phyloP scores from a whole-genome alignment of 2,329 filamentous ascomycete species.

The Fusarium sp. region DNA sequence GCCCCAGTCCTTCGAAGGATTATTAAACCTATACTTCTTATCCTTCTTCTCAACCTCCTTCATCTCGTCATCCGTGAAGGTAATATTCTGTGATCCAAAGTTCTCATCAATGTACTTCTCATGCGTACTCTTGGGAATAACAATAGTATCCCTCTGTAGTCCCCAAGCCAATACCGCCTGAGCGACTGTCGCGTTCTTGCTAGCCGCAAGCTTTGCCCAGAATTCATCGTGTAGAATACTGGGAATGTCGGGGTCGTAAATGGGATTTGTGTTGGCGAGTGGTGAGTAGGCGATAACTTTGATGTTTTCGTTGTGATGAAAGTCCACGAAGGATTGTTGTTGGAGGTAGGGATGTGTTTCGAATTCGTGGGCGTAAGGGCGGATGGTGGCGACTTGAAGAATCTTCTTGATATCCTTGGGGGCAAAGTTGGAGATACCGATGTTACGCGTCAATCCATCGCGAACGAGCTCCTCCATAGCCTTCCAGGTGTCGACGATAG shows the following conservation, averaged over 20 bases:
- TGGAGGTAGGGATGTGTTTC: conserved; percentile 73
- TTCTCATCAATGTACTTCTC: conserved; percentile 40
- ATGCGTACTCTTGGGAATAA: conserved; percentile 40
- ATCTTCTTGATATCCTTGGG: conserved; percentile 62
- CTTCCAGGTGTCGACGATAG: conserved; percentile 49
- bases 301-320: conserved; percentile 47
- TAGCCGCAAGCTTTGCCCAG: conserved; percentile 30
- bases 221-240: conserved; percentile 36
- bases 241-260: conserved; percentile 36
- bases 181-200: conserved; percentile 40
- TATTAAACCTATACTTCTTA: conserved; percentile 52
- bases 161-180: conserved; percentile 43
- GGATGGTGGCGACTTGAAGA: conserved; percentile 50
- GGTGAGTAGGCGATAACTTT: conserved; percentile 42
- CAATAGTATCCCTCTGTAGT: conserved; percentile 35
- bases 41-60: conserved; percentile 46
- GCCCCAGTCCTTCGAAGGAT: conserved; percentile 56
- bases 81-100: conserved; percentile 27
- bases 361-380: conserved; percentile 47
- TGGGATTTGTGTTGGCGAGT: conserved; percentile 42
- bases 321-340: conserved; percentile 46
- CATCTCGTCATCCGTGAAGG: conserved; percentile 49
- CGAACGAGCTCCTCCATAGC: conserved; percentile 48
- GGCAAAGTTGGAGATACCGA: conserved; percentile 70
- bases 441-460: conserved; percentile 42